Percentiles rank a stretch among this genome's conserved stretches.
These are phyloP conservation scores for Amylocystis lapponica DNA, from an alignment of 768 basidiomycete species.

Conservation along the genomic window DNA sequence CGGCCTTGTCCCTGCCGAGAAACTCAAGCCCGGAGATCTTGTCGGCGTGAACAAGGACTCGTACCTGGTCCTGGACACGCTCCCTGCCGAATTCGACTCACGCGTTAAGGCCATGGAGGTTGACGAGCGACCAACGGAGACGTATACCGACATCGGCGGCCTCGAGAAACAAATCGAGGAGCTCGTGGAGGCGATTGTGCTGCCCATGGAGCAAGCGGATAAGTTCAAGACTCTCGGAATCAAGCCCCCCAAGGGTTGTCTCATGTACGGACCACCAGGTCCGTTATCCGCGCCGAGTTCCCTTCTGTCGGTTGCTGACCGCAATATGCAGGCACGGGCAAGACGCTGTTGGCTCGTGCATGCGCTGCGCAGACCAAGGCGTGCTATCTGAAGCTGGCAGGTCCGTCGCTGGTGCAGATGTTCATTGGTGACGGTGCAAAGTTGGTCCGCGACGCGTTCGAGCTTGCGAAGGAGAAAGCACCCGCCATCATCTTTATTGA, in stretches of 20 bases:
- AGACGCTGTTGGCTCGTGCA: conserved; percentile 94
- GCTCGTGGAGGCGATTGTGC: conserved; percentile 93
- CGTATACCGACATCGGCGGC: conserved; percentile 96
- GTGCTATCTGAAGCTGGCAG: conserved; percentile 96
- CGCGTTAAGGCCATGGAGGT: conserved; percentile 99
- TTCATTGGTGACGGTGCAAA: conserved; percentile 99
- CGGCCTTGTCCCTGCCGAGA: conserved; percentile 90
- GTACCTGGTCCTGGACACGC: conserved; percentile 90
- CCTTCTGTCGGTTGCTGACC: no score
- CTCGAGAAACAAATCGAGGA: conserved; percentile 99
- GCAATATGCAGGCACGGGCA: conserved; percentile 72
- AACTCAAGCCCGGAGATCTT: conserved; percentile 87
- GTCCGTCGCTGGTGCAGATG: conserved; percentile 98
- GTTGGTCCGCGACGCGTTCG: conserved; percentile 96
- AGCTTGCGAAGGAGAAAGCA: conserved; percentile 95
- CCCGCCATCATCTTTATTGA: conserved; percentile 99
- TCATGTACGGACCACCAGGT: conserved; percentile 99
- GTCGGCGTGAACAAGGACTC: conserved; percentile 99
- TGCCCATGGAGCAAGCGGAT: conserved; percentile 98
- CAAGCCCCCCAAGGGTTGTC: conserved; percentile 92
- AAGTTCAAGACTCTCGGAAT: conserved; percentile 99
- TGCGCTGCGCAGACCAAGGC: conserved; percentile 98
- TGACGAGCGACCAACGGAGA: conserved; percentile 95
- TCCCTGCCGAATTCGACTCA: conserved; percentile 96
- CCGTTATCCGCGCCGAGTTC: conserved; percentile 10